Conservation (phyloP, 2,329 filamentous ascomycete species). For the Fusarium anguioides region DNA sequence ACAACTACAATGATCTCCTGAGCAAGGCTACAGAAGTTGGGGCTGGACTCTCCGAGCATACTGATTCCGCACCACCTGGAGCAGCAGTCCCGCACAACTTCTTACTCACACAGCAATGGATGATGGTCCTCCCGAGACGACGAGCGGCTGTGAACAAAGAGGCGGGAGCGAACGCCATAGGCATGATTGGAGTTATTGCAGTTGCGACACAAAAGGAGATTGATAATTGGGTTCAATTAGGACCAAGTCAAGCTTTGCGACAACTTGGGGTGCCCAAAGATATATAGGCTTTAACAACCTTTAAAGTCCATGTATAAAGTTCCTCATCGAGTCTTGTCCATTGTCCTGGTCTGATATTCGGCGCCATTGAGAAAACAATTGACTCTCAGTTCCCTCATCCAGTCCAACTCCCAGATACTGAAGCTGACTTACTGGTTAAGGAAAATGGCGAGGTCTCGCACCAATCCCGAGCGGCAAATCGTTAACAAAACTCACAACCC, state of each 20-base stretch:
- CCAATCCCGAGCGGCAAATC: too few species aligned
- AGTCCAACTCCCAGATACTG: background rate
- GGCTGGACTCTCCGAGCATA: background rate
- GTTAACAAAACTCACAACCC: too few species aligned
- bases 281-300: accelerated
- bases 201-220: background rate
- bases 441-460: too few species aligned
- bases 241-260: background rate
- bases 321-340: too few species aligned
- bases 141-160: background rate
- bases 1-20: background rate
- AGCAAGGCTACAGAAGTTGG: accelerated
- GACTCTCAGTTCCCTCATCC: background rate
- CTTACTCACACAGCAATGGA: background rate
- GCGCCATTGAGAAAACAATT: accelerated
- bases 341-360: background rate
- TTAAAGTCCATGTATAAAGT: background rate
- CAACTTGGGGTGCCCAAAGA: background rate
- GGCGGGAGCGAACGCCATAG: background rate
- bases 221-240: background rate
- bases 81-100: background rate
- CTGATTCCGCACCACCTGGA: accelerated
- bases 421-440: too few species aligned
- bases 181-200: background rate
- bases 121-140: background rate